These are phyloP conservation scores for Rosellinia necatrix DNA, from an alignment of 2,329 filamentous ascomycete genomes.

Conservation along the genomic window DNA sequence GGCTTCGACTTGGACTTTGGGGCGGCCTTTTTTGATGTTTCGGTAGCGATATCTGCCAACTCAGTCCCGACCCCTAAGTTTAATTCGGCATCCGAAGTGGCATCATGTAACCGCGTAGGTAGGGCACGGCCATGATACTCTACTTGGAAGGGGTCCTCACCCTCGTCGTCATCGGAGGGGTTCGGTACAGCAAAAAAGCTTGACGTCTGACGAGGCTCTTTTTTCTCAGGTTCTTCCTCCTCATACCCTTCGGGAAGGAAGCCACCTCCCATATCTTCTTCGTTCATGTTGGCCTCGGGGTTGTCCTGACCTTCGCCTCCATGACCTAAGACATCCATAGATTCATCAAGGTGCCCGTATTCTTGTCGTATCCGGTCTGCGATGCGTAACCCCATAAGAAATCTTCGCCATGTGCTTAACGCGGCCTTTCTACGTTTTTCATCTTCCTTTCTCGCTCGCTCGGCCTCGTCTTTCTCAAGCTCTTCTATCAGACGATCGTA, in stretches of 20 bases:
- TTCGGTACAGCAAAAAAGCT: constrained; percentile 30
- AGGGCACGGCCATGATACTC: constrained; percentile 33
- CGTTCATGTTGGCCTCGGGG: constrained; percentile 19
- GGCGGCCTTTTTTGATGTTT: constrained; percentile 25
- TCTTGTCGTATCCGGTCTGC: constrained; percentile 76
- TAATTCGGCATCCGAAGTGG: constrained; percentile 10
- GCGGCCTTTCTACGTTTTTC: constrained; percentile 78
- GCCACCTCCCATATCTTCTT: constrained; percentile 61
- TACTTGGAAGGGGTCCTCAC: constrained; percentile 37
- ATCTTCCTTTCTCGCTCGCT: constrained; percentile 77
- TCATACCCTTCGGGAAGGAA: constrained; percentile 54
- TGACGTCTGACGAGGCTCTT: constrained; percentile 31
- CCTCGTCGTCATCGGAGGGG: constrained; percentile 34
- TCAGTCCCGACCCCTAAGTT: constrained; percentile 22
- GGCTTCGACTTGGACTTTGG: constrained; percentile 35
- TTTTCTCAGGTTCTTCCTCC: constrained; percentile 27
- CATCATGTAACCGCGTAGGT: constrained; percentile 9
- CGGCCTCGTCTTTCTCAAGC: constrained; percentile 76
- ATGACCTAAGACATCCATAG: constrained; percentile 60
- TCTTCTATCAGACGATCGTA: constrained; percentile 75
- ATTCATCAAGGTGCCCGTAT: constrained; percentile 67
- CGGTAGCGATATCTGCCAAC: constrained; percentile 24
- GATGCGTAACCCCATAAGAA: constrained; percentile 84
- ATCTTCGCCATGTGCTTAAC: constrained; percentile 81
- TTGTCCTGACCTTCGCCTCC: constrained; percentile 36